Evolutionary conservation across 805 yeast species (phyloP), one percentile per base, ranked within the genome.

Genomic region (Jamesozyma rosinii): DNA sequence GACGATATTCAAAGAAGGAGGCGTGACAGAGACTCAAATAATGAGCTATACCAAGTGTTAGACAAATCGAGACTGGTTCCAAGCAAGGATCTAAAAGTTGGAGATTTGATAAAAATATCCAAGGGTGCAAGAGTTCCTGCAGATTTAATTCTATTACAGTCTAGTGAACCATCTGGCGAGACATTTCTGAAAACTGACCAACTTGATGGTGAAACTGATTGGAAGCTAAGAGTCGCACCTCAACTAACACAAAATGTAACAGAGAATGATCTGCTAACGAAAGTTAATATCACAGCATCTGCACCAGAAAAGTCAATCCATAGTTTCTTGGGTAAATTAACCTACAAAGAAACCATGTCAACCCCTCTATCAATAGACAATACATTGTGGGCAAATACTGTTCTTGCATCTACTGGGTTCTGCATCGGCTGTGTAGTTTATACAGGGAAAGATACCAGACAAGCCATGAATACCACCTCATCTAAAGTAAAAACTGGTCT

Each of bases 311-410:
- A 84, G 59, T 75, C 84, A 5, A 92, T 92, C 48, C 90, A 89
- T 55, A 63, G 72, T 2, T 92, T 92, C 63, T 61, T 76, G 39
- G 98, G 98, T 10, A 82, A 79, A 49, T 59, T 89, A 19, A 68
- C 77, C 2, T 70, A 72, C 46, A 79, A 77, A 41, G 75, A 74
- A 35, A 72, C 76, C 22, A 70, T 79, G 1, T 67, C 74, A 19
- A 45, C 46, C n/a, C 84, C 92, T 3, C 67, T 92, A 13, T 72
- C 82, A 3, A 79, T 92, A 9, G 99, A 92, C 62, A 89, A 90
- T 57, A 87, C 98, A 0, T 64, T 94, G 59, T 92, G 99, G 99
- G 97, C 97, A 13, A 92, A 92, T 60, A 92, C 99, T 0, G 97
- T 94, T 1, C 69, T 94, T 14, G 97, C 98, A 0, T 84, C 95